These are phyloP conservation scores for Puccinia triticina DNA, from an alignment of 1,284 basidiomycete genomes.

Conservation along the genomic window DNA sequence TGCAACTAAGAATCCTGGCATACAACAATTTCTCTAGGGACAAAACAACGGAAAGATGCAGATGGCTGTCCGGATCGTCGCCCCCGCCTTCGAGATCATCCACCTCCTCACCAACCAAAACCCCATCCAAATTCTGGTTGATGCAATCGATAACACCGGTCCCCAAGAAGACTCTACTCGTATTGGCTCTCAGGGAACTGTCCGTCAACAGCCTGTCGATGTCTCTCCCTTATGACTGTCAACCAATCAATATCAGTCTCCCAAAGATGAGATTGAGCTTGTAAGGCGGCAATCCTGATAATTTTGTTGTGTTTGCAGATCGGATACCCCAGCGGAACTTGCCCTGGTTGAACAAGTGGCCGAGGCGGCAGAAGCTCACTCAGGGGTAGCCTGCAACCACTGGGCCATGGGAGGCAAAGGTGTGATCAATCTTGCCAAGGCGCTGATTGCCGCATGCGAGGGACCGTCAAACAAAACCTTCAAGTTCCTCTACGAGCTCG, in stretches of 20 bases:
- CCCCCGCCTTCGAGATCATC: constrained; percentile 99
- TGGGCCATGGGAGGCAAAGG: constrained; percentile 93
- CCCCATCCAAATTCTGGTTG: constrained; percentile 97
- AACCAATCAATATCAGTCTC: constrained; percentile 85
- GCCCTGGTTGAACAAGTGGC: constrained; percentile 80
- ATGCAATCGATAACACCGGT: constrained; percentile 99
- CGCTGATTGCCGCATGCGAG: constrained; percentile 75
- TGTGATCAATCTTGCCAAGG: constrained; percentile 81
- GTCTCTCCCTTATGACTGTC: constrained; percentile 93
- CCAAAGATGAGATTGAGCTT: not conserved
- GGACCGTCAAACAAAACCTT: constrained; percentile 76
- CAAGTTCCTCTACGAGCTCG: constrained; percentile 78
- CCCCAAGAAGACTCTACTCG: constrained; percentile 99
- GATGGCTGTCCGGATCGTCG: constrained; percentile 97
- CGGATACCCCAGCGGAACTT: constrained; percentile 88
- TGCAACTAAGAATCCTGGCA: not conserved
- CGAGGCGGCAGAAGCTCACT: constrained; percentile 84
- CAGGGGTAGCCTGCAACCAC: constrained; percentile 92
- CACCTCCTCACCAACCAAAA: constrained; percentile 99
- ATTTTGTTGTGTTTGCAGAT: constrained; percentile 63
- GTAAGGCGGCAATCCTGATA: constrained; percentile 41
- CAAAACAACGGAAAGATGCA: constrained; percentile 99
- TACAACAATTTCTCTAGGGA: constrained; percentile 74
- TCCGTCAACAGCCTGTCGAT: constrained; percentile 99
- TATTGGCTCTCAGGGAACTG: constrained; percentile 99